These are phyloP conservation scores for Fusarium tupiense DNA, from an alignment of 2,329 filamentous ascomycete genomes.

Conservation along the genomic window DNA sequence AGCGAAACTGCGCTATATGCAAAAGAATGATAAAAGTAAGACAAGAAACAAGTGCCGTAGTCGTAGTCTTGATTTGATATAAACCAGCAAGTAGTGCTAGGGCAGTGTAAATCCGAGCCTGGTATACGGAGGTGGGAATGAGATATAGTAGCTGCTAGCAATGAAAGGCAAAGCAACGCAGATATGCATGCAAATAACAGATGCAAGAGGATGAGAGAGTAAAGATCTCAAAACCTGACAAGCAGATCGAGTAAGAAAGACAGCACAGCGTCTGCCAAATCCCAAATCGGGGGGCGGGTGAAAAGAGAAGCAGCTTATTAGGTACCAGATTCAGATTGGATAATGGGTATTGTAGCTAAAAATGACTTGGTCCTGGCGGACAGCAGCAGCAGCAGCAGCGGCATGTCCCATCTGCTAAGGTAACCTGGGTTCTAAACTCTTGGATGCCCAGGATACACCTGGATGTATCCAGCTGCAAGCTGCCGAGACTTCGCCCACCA, in stretches of 20 bases:
- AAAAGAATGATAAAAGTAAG: constrained; percentile 17
- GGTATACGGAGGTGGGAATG: not conserved
- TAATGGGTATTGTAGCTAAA: constrained; percentile 25
- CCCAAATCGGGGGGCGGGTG: constrained; percentile 32
- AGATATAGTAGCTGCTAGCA: not conserved
- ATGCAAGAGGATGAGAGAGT: constrained; percentile 21
- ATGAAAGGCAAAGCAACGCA: constrained; percentile 14
- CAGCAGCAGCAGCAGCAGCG: constrained; percentile 27
- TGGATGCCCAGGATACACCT: constrained; percentile 36
- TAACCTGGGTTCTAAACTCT: constrained; percentile 3
- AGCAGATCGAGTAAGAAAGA: constrained; percentile 29
- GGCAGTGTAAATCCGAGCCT: not conserved
- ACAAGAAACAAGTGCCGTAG: constrained; percentile 10
- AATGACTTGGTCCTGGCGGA: constrained; percentile 36
- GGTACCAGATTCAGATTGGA: constrained; percentile 18
- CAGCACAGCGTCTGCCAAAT: constrained; percentile 26
- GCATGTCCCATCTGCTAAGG: constrained; percentile 16
- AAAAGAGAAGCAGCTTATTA: constrained; percentile 24
- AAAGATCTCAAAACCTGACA: constrained; percentile 18
- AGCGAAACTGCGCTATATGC: constrained; percentile 26
- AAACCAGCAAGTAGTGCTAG: constrained; percentile 16
- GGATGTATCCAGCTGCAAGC: constrained; percentile 25
- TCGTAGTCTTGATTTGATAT: constrained; percentile 16
- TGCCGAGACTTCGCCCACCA: constrained; percentile 32
- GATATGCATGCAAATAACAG: constrained; percentile 11